Conservation (phyloP, 2,329 filamentous ascomycete genomes). For the Cytospora leucostoma region DNA sequence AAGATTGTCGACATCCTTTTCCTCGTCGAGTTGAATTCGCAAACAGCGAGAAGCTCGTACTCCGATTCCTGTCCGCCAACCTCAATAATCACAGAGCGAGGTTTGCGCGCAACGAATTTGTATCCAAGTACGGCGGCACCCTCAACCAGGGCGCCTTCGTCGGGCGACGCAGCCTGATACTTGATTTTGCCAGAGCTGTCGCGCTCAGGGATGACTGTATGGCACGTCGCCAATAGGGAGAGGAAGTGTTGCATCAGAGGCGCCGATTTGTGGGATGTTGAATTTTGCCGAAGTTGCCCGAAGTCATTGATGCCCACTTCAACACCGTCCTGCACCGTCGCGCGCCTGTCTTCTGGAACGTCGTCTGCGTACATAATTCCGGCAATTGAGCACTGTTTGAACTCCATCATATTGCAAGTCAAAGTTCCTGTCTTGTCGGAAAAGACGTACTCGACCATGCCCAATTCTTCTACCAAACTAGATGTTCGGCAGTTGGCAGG, state of each 20-base stretch:
- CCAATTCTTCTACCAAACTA: constrained; percentile 92
- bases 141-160: constrained; percentile 95
- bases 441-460: constrained; percentile 98
- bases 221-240: constrained; percentile 82
- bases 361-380: constrained; percentile 94
- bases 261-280: constrained; percentile 56
- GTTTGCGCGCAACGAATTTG: constrained; percentile 87
- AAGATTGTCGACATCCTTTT: constrained; percentile 99
- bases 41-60: constrained; percentile 93
- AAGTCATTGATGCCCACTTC: constrained; percentile 85
- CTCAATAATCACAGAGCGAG: constrained; percentile 81
- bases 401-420: constrained; percentile 99
- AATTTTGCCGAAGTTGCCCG: constrained; percentile 70
- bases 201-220: constrained; percentile 94
- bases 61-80: constrained; percentile 72
- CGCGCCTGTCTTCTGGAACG: constrained; percentile 85
- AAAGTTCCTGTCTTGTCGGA: constrained; percentile 97
- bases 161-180: constrained; percentile 96
- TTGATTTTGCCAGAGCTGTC: constrained; percentile 80
- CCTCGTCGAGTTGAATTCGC: constrained; percentile 96
- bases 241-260: constrained; percentile 76
- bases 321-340: constrained; percentile 73
- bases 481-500: constrained; percentile 95
- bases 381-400: constrained; percentile 89
- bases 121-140: constrained; percentile 86